Evolutionary conservation across 805 yeast species (phyloP).

Genomic region (Wickerhamiella shivajii): DNA sequence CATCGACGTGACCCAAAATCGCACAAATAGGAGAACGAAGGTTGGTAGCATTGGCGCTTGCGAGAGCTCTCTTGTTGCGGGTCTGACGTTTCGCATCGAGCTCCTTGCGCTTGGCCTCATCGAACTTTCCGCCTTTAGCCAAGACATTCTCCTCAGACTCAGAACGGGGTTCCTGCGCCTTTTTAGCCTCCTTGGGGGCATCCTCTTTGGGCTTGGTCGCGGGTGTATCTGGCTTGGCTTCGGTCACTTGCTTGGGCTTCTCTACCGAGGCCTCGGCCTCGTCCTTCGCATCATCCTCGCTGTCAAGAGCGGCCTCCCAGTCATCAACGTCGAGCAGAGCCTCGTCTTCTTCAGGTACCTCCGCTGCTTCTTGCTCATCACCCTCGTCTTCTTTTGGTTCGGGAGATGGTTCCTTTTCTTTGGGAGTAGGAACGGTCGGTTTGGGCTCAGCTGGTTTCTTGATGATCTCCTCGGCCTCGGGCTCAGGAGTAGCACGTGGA

Average conservation of each 20-base stretch:
- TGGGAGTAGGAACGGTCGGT: conserved; percentile 9
- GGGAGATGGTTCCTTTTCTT: conserved; percentile 12
- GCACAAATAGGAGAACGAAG: conserved; percentile 98
- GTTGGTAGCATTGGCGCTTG: conserved; percentile 32
- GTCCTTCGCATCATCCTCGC: background rate
- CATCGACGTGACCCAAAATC: conserved; percentile 98
- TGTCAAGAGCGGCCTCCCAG: conserved; percentile 16
- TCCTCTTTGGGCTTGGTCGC: conserved; percentile 12
- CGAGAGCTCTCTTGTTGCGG: conserved; percentile 26
- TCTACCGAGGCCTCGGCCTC: background rate
- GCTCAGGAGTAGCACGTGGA: conserved; percentile 18
- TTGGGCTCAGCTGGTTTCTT: conserved; percentile 15
- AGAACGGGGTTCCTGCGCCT: background rate
- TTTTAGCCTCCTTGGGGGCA: conserved; percentile 19
- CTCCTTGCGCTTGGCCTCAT: conserved; percentile 27
- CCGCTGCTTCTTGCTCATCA: conserved; percentile 8
- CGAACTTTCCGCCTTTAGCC: conserved; percentile 17
- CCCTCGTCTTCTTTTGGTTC: conserved; percentile 15
- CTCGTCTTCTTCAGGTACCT: conserved; percentile 20
- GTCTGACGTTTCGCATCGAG: conserved; percentile 28
- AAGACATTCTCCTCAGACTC: conserved; percentile 3
- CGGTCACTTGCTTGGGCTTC: background rate
- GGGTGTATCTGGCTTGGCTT: conserved; percentile 20
- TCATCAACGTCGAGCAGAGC: conserved; percentile 21
- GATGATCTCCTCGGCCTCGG: conserved; percentile 15